These are phyloP conservation scores for Yamadazyma oceani DNA, from an alignment of 1,139 yeast species.

Conservation along the genomic window DNA sequence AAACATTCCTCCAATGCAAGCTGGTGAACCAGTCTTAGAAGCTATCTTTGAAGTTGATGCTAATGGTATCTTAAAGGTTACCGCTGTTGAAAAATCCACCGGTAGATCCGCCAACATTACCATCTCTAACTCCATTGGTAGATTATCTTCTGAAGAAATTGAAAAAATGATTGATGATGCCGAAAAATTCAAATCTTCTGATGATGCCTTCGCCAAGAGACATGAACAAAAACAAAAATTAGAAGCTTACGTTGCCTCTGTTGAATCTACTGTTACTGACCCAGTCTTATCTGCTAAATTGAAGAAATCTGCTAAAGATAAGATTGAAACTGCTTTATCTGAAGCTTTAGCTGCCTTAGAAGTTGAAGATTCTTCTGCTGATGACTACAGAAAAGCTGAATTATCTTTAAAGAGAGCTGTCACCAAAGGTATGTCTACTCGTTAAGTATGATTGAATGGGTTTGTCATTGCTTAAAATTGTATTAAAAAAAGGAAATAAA, in stretches of 20 bases:
- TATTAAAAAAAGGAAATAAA: slow-evolving; percentile 5
- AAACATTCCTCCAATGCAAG: slow-evolving; percentile 97
- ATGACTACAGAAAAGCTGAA: slow-evolving; percentile 99
- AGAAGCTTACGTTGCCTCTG: slow-evolving; percentile 98
- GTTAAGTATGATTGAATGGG: slow-evolving; percentile 53
- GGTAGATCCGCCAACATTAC: slow-evolving; percentile 99
- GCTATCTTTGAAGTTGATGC: slow-evolving; percentile 94
- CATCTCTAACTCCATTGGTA: slow-evolving; percentile 99
- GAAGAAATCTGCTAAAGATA: slow-evolving; percentile 97
- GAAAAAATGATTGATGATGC: slow-evolving; percentile 99
- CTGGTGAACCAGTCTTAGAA: slow-evolving; percentile 97
- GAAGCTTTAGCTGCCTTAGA: slow-evolving; percentile 98
- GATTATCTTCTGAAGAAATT: slow-evolving; percentile 95
- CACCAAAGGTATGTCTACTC: slow-evolving; percentile 99
- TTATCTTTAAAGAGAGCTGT: slow-evolving; percentile 98
- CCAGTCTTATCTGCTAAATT: slow-evolving; percentile 98
- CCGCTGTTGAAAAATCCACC: slow-evolving; percentile 98
- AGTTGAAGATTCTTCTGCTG: slow-evolving; percentile 94
- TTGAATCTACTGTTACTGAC: slow-evolving; percentile 96
- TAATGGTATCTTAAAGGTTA: slow-evolving; percentile 96
- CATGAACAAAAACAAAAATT: slow-evolving; percentile 99
- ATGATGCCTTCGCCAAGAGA: slow-evolving; percentile 99
- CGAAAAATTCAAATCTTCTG: slow-evolving; percentile 98
- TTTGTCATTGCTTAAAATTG: slow-evolving; percentile 5
- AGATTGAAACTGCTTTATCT: slow-evolving; percentile 97